Conservation (phyloP, 176 grass and related monocot genomes). For the Oryza coarctata region DNA sequence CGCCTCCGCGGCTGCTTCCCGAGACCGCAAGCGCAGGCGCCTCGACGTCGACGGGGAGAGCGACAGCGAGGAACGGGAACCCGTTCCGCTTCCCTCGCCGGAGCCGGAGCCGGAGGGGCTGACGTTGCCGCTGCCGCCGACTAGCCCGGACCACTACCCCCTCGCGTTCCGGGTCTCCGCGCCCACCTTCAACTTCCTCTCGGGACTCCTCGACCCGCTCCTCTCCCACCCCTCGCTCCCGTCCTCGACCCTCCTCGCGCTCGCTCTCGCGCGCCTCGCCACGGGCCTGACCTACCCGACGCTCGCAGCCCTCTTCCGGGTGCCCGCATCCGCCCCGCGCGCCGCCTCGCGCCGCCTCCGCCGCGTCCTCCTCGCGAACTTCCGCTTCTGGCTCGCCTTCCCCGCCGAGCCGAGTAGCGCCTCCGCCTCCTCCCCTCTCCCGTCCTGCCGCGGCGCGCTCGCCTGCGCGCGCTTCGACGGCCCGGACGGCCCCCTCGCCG, state of each 20-base stretch:
- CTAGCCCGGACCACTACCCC: conserved; percentile 58
- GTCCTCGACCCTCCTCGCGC: conserved; percentile 49
- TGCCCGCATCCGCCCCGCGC: conserved; percentile 51
- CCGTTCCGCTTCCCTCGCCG: background rate
- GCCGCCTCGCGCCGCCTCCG: conserved; percentile 61
- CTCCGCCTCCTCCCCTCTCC: conserved; percentile 27
- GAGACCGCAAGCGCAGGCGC: conserved; percentile 49
- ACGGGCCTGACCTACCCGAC: conserved; percentile 51
- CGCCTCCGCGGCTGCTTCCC: background rate
- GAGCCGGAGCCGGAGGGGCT: background rate
- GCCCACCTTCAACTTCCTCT: conserved; percentile 75
- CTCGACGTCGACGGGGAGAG: background rate
- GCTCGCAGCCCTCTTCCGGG: conserved; percentile 52
- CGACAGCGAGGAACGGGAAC: background rate
- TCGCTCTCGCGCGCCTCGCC: conserved; percentile 66
- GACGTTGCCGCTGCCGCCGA: background rate
- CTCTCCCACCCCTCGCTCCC: conserved; percentile 53
- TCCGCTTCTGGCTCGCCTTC: conserved; percentile 81
- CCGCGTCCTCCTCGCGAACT: conserved; percentile 78
- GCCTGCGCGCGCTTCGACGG: conserved; percentile 59
- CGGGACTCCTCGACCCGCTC: conserved; percentile 77
- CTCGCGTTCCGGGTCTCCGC: conserved; percentile 67
- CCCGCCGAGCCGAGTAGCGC: conserved; percentile 32
- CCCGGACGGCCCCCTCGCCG: conserved; percentile 27
- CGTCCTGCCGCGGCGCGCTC: conserved; percentile 64